phyloP scores from a whole-genome alignment of 106 monocot species.

The Posidonia australis region DNA sequence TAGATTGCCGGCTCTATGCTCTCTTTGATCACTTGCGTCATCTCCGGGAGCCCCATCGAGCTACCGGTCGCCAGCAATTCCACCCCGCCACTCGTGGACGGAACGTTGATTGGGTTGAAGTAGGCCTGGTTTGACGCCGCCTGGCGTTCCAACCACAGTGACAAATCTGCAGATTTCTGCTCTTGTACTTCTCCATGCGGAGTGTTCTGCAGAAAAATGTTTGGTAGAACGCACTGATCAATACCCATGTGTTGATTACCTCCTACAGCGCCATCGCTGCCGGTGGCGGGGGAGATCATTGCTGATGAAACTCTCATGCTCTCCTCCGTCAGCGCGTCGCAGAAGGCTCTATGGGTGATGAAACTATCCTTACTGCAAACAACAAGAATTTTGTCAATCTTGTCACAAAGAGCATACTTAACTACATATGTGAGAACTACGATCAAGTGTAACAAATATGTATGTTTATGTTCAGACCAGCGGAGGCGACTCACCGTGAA shows the following conservation, averaged over 20 bases:
- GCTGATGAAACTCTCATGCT: not conserved
- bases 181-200: not conserved
- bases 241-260: not conserved
- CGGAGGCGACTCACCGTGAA: conserved; percentile 7
- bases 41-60: not conserved
- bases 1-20: not conserved
- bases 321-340: conserved; percentile 16
- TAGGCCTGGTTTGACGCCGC: not conserved
- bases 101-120: not conserved
- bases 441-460: too few species aligned
- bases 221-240: not conserved
- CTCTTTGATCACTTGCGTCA: not conserved
- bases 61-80: not conserved
- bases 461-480: too few species aligned
- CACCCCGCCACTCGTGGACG: not conserved
- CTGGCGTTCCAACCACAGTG: not conserved
- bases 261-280: not conserved
- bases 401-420: too few species aligned
- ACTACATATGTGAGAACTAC: too few species aligned
- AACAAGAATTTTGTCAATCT: not conserved
- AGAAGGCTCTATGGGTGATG: conserved; percentile 15
- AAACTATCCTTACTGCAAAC: conserved; percentile 14
- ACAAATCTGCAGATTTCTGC: not conserved
- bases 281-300: not conserved
- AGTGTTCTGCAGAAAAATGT: not conserved